These are phyloP conservation scores for Plasmodium gallinaceum DNA, from an alignment of 169 alveolate species.

Conservation along the genomic window DNA sequence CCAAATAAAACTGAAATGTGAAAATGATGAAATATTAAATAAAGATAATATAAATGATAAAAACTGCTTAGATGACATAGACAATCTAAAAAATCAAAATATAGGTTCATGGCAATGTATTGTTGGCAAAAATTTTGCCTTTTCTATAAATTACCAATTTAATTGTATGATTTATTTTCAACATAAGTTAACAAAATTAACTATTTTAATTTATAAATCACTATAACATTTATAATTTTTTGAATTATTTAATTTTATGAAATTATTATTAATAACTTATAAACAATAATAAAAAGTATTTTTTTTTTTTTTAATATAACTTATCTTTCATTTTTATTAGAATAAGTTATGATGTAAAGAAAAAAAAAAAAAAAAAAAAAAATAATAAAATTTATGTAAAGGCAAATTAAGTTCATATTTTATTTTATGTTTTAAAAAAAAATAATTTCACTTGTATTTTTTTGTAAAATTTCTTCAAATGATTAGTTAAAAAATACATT, in stretches of 20 bases:
- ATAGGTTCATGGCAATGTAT: constrained; percentile 77
- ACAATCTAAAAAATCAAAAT: constrained; percentile 63
- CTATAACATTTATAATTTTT: constrained; percentile 4
- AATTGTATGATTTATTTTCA: constrained; percentile 67
- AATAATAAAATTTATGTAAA: too few species aligned
- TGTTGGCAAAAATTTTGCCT: constrained; percentile 75
- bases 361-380: too few species aligned
- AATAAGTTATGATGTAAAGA: too few species aligned
- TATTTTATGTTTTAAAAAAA: too few species aligned
- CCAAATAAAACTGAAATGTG: constrained; percentile 70
- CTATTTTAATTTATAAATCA: constrained; percentile 57
- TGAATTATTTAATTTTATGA: background rate
- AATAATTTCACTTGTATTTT: too few species aligned
- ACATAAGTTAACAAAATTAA: constrained; percentile 48
- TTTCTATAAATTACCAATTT: constrained; percentile 66
- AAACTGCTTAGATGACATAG: constrained; percentile 15
- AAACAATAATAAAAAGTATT: background rate
- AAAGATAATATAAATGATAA: constrained; percentile 57
- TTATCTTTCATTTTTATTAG: too few species aligned
- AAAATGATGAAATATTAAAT: constrained; percentile 70
- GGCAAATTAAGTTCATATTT: too few species aligned
- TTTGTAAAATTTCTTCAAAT: too few species aligned
- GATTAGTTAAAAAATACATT: too few species aligned
- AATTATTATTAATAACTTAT: background rate
- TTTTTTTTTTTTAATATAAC: background rate